Conservation (phyloP, 257 asterid genomes). For the Solanum chilense region DNA sequence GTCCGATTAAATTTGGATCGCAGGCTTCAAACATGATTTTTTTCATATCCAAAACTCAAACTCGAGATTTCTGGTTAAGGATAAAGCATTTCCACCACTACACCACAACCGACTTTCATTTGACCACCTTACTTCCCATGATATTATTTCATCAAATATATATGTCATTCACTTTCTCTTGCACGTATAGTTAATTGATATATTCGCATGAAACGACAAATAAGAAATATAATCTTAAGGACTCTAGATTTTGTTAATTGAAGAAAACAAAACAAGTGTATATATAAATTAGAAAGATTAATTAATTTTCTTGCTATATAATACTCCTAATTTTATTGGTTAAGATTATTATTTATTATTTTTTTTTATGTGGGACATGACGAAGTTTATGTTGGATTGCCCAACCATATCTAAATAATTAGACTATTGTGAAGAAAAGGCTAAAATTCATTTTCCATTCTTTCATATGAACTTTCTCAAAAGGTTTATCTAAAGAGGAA, state of each 20-base stretch:
- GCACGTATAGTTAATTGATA: neutral
- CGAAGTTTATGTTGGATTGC: conserved; percentile 27
- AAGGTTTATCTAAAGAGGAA: conserved; percentile 20
- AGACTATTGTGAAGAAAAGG: conserved; percentile 19
- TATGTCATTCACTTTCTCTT: neutral
- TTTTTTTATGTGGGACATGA: conserved; percentile 16
- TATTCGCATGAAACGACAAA: neutral
- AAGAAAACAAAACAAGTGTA: neutral
- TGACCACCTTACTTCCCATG: neutral
- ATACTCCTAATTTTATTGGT: neutral
- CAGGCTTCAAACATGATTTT: too few species aligned
- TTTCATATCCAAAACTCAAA: too few species aligned
- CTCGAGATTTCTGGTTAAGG: too few species aligned
- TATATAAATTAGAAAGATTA: neutral
- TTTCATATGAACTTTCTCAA: conserved; percentile 7
- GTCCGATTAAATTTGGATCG: too few species aligned
- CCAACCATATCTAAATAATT: conserved; percentile 27
- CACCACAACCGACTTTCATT: neutral
- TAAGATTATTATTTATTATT: neutral
- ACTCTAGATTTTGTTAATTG: neutral
- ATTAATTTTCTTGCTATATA: neutral
- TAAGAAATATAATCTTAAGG: neutral
- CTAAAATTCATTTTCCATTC: conserved; percentile 19
- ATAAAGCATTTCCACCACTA: too few species aligned
- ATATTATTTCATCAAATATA: neutral